Evolutionary conservation across 2,329 filamentous ascomycete species (phyloP).

Genomic region (Dothideomycetes sp.): DNA sequence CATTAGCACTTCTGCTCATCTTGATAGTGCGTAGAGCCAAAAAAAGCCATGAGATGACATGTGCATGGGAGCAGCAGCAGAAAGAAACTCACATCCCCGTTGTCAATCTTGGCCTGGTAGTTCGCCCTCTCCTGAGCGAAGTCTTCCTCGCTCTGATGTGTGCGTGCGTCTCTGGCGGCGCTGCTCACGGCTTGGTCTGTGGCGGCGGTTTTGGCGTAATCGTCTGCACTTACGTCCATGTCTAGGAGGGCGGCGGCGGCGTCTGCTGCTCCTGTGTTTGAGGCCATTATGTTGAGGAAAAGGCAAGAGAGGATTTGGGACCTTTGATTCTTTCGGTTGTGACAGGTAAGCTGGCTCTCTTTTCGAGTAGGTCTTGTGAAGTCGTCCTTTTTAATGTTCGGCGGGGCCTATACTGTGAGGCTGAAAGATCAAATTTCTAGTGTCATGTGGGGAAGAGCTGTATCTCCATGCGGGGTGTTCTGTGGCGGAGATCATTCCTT

Average conservation of each 20-base stretch:
- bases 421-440: no score
- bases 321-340: no score
- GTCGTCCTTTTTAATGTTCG: no score
- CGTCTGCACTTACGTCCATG: constrained; percentile 20
- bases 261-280: constrained; percentile 1
- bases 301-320: background rate
- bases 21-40: no score
- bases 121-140: constrained; percentile 19
- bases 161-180: constrained; percentile 16
- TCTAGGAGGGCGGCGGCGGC: constrained; percentile 15
- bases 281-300: constrained; percentile 1
- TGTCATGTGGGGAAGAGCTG: no score
- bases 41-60: background rate
- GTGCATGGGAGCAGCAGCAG: background rate
- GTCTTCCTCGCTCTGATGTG: constrained; percentile 20
- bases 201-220: constrained; percentile 20
- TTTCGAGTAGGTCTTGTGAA: no score
- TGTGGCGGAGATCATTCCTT: no score
- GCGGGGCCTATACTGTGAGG: no score
- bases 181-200: constrained; percentile 11
- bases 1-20: no score
- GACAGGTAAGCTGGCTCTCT: no score
- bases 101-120: constrained; percentile 20
- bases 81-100: constrained; percentile 13
- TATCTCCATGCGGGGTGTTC: no score